phyloP scores from a whole-genome alignment of 176 grass and related monocot genomes.

The Avena atlantica region DNA sequence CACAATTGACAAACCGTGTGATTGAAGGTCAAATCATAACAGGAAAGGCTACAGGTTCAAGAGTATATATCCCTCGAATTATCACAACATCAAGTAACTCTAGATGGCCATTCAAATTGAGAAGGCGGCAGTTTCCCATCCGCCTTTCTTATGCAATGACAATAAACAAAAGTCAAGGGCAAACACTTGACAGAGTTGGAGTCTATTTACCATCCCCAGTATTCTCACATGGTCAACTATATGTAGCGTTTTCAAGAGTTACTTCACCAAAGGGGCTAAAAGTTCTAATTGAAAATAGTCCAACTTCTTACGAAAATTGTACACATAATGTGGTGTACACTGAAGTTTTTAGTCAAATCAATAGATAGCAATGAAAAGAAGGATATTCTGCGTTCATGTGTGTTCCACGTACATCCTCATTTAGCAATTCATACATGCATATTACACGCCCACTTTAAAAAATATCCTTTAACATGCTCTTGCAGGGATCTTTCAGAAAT shows the following conservation, averaged over 20 bases:
- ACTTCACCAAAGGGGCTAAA: neutral
- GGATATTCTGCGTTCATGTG: no score
- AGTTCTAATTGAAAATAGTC: no score
- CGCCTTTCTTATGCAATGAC: neutral
- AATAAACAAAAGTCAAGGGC: neutral
- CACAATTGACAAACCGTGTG: neutral
- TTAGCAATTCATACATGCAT: no score
- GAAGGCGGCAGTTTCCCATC: neutral
- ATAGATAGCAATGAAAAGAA: no score
- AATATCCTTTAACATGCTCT: neutral
- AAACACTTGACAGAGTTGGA: neutral
- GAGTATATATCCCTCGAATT: no score
- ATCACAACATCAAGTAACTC: neutral
- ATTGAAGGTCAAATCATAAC: no score
- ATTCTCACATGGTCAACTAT: slow-evolving; percentile 34
- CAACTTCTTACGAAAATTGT: no score
- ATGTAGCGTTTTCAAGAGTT: slow-evolving; percentile 11
- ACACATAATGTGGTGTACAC: no score
- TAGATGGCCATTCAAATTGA: slow-evolving; percentile 13
- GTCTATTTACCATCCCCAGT: slow-evolving; percentile 14
- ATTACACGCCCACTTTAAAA: neutral
- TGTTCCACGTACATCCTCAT: no score
- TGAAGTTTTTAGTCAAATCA: no score
- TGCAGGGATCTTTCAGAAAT: no score
- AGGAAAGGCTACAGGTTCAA: no score